Evolutionary conservation across 1,284 basidiomycete species (phyloP), one percentile per base, ranked within the genome.

Genomic region (Cutaneotrichosporon sp.): DNA sequence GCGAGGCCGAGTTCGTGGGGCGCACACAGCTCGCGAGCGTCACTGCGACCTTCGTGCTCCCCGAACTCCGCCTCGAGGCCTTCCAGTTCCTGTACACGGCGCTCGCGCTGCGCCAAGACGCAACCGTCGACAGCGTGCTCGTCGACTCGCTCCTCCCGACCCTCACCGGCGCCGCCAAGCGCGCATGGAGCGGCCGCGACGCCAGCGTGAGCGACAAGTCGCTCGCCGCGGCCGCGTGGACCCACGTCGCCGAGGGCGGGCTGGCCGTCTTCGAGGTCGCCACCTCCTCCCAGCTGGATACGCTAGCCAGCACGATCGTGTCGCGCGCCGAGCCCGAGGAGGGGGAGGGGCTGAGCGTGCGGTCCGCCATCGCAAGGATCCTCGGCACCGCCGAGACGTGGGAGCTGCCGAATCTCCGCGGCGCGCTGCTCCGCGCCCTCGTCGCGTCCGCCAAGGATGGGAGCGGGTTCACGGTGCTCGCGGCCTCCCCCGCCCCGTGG

Each of bases 211-310:
- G 53, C 7, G 31, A 54, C 11, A 58, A 50, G 27, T 51, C 54
- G 8, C 60, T 67, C 13, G 56, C 54, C 14, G 56, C 66, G 13
- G 69, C 69, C 14, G 51, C 64, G 8, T 73, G 70, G 70, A 62
- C 66, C 2, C 16, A 66, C 5, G 27, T 67, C 2, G 69, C 68
- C 4, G 61, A 69, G 38, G 54, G 58, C 11, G 70, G 70, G 1
- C 22, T 73, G 14, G n/a, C 59, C 7, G 53, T 66, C 2, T 62
- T 73, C 16, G 67, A 72, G 6, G 13, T 53, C 3, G 64, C 52
- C 1, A 62, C 22, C 22, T 5, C 34, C 10, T 27, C 54, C 5
- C 64, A 65, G 61, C 60, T 68, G n/a, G 59, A 65, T 42, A 34
- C 31, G 16, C 54, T 66, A 5, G 56, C 54, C 0, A 18, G 16